Base-by-base conservation (phyloP, 345 rosid genomes). In the Lepidium sativum region DNA sequence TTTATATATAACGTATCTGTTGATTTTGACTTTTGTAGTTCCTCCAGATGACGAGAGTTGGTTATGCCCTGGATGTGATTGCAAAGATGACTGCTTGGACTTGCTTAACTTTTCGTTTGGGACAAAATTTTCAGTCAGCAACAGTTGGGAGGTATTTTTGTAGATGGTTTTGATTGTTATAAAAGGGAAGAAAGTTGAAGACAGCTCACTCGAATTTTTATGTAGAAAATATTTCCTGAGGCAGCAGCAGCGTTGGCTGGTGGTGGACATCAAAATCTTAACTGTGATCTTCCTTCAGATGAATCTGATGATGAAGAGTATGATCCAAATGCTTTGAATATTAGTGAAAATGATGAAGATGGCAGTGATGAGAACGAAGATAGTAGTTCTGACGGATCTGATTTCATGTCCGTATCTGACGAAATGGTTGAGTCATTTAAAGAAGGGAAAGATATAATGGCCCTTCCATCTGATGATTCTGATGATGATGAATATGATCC, bases 11-110 rank as follows among this genome's bases (percentile, higher is more conserved):
- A n/a, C n/a, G n/a, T n/a, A n/a, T n/a, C n/a, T n/a, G 37, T 42
- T 52, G 42, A 5, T 52, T 70, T 40, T 68, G 18, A 32, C 60
- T 44, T 67, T 54, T 71, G 29, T 79, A 94, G 97, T 94, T 80
- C 99, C 99, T 49, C 95, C 96, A 1, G 99, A 67, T 69, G 97
- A 86, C 45, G 92, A 90, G 78, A 82, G 92, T 78, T 94, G 99
- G 99, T 76, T 90, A 70, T 90, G 99, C 78, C 97, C 97, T 13
- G 92, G 81, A 61, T 94, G 99, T 60, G 85, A 84, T 78, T 94
- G 99, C 85, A 94, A 86, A 80, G 79, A 78, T 70, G 85, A 85
- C 75, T 81, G 91, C 75, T 76, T 86, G n/a, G 86, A 76, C 58
- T 52, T 88, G 77, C 83, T 94, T 48, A 94, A 94, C 77, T 82